Base-by-base conservation (phyloP, 2,329 filamentous ascomycete species). In the Bertia moriformis region DNA sequence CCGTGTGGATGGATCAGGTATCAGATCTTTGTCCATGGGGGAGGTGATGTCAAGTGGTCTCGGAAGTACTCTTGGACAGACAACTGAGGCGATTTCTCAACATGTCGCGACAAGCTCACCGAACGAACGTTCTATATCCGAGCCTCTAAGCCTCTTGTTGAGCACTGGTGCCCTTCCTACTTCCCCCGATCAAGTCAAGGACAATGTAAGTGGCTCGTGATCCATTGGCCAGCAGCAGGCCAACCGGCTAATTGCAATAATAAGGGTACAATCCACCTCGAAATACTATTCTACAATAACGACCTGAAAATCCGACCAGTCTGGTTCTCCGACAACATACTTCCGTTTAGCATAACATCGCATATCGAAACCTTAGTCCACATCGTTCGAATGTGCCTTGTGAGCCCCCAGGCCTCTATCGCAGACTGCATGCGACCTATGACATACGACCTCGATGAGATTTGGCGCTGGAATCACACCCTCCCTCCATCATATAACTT, bases 401-500 rank as follows among this genome's bases (percentile, higher is more conserved):
- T 50, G 10, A 51, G 49, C 22, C 51, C 50, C 1, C 40, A 48
- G 1, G 40, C 43, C 4, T 42, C 56, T 3, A 47, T 66, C 14
- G 44, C 56, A 41, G 44, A 53, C 14, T 51, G 46, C 32, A 45
- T 63, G 27, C 45, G 47, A 1, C 57, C 57, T 7, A 50, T 48
- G 42, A 4, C 46, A 52, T 51, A 50, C n/a, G 65, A 69, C 40
- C 46, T 66, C 3, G 47, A 58, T 14, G 51, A 62, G 17, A 57
- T 69, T 33, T 69, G 67, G 66, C 48, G 49, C 3, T 67, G 65
- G 62, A 69, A 68, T 36, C 50, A 61, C 19, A 42, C 53, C 2
- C 43, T 69, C 2, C 65, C 65, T 15, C 59, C 61, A 2, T 54
- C 56, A 1, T 53, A 61, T 39, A 50, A 57, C 24, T 59, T 56